phyloP scores from a whole-genome alignment of 2,329 filamentous ascomycete species.

The Allantophomopsis cytisporea region DNA sequence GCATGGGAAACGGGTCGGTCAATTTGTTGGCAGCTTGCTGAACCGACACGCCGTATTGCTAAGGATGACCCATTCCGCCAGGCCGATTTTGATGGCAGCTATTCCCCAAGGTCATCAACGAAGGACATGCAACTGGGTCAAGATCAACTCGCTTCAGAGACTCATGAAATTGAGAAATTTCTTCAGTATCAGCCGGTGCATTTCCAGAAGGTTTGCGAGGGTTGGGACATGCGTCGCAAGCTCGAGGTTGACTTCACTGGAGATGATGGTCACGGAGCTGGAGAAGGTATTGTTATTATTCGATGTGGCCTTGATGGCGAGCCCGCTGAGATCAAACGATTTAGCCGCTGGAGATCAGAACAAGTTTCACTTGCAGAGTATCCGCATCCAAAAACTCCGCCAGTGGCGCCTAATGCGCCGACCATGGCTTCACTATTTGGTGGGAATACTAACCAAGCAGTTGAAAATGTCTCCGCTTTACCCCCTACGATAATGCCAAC shows the following conservation, averaged over 20 bases:
- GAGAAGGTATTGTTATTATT: constrained; percentile 66
- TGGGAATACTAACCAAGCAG: constrained; percentile 5
- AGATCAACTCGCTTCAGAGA: constrained; percentile 62
- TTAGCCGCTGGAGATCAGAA: constrained; percentile 32
- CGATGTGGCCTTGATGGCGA: constrained; percentile 39
- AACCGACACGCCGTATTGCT: constrained; percentile 60
- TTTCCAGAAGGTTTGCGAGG: constrained; percentile 64
- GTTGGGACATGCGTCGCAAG: constrained; percentile 84
- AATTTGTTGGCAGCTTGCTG: constrained; percentile 69
- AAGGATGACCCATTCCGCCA: constrained; percentile 61
- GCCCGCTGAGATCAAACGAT: constrained; percentile 37
- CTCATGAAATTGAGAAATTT: constrained; percentile 68
- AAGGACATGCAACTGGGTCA: constrained; percentile 57
- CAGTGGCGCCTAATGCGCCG: constrained; percentile 7
- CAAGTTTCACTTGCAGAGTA: constrained; percentile 16
- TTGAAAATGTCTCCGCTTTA: constrained; percentile 9
- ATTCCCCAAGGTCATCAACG: constrained; percentile 69
- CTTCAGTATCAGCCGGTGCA: constrained; percentile 59
- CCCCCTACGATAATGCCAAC: constrained; percentile 5
- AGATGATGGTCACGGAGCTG: constrained; percentile 62
- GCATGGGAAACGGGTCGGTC: constrained; percentile 74
- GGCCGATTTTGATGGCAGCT: constrained; percentile 54
- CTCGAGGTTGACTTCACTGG: constrained; percentile 83
- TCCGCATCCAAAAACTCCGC: constrained; percentile 15
- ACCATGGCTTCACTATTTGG: constrained; percentile 19